Base-by-base conservation (phyloP, 129 eudicot species). In the Pittosporum tobira region DNA sequence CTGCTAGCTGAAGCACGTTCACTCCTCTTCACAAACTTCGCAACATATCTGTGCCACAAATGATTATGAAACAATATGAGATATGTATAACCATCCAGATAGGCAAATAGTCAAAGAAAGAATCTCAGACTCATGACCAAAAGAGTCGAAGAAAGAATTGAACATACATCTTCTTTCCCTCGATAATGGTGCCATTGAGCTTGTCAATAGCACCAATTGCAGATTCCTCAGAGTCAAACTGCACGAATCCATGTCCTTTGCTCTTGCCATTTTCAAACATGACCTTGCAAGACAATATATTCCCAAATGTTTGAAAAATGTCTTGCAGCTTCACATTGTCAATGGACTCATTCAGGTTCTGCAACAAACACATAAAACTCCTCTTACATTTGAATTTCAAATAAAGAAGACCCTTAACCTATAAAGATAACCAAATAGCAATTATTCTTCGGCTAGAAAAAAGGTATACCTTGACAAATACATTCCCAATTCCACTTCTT, bases 171-270 rank as follows among this genome's bases (percentile, higher is more conserved):
- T 83, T 79, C 56, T 86, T 91, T 77, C 84, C 98, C 63, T 56
- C 94, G 61, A 83, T 71, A 51, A 19, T 57, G 16, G 75, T 71
- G 61, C 83, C 98, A 81, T 86, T 83, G 34, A 86, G 80, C 23
- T 78, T 74, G 71, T 86, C 85, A 72, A 86, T 83, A 42, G 98
- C 94, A 78, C 79, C 77, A 66, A 57, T 76, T 62, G 98, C 88
- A 30, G 83, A 80, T 55, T 73, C 84, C 63, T 82, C 96, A 4
- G 80, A 56, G 48, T 73, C 94, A 73, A 86, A 91, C 69, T 91
- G 98, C 38, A 91, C 83, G 68, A 86, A 91, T 13, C 98, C 98
- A 61, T 80, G 81, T 49, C 94, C 98, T 73, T 73, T 91, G 67
- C 94, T 86, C 78, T 74, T 83, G 15, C 84, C 81, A 46, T 86